phyloP scores from a whole-genome alignment of 1,284 basidiomycete genomes.

The Ustilago bromivora region DNA sequence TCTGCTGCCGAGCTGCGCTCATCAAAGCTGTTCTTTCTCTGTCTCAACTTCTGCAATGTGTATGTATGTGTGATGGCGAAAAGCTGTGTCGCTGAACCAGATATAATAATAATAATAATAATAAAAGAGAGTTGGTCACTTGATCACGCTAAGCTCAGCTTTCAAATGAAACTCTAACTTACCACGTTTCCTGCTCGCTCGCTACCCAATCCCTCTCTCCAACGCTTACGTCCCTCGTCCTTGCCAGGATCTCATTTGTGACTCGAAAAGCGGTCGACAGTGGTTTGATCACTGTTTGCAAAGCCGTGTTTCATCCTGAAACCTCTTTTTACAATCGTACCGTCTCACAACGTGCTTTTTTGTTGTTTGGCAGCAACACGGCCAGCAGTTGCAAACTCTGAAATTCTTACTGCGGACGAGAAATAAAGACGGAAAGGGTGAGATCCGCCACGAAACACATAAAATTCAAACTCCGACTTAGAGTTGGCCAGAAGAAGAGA shows the following conservation, averaged over 20 bases:
- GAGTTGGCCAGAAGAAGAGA: not conserved
- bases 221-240: not conserved
- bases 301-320: slow-evolving; percentile 2
- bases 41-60: too few relatives aligned
- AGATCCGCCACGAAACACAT: slow-evolving; percentile 11
- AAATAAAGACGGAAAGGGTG: slow-evolving; percentile 3
- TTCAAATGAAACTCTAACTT: not conserved
- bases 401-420: not conserved
- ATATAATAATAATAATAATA: not conserved
- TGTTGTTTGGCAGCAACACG: not conserved
- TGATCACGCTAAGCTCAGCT: not conserved
- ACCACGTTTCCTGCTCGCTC: not conserved
- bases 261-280: not conserved
- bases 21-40: too few relatives aligned
- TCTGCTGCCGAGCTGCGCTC: too few relatives aligned
- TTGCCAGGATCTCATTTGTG: not conserved
- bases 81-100: not conserved
- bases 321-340: not conserved
- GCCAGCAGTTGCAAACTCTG: not conserved
- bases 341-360: not conserved
- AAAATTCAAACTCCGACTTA: slow-evolving; percentile 11
- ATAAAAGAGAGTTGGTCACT: not conserved
- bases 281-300: not conserved
- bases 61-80: not conserved
- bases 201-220: not conserved